A percentile compares a stretch with the other conserved stretches of the same genome.
phyloP scores from a whole-genome alignment of 352 stramenopile genomes.

The Phytophthora chlamydospora region DNA sequence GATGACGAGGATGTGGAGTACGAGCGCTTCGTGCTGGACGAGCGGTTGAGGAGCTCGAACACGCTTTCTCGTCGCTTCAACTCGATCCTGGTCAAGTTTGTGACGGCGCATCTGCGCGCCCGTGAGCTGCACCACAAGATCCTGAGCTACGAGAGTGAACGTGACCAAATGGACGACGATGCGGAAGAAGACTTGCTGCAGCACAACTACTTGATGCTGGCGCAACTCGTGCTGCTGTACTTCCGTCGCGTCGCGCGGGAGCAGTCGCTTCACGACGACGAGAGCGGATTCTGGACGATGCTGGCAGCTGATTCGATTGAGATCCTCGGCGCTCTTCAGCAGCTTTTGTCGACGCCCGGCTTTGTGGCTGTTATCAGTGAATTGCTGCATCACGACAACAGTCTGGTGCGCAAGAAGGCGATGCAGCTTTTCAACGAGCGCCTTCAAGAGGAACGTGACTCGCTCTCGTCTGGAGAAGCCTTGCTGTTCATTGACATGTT shows the following conservation, averaged over 20 bases:
- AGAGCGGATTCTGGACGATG: constrained; percentile 59
- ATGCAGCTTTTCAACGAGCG: constrained; percentile 91
- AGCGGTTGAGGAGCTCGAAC: constrained; percentile 40
- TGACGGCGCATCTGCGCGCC: constrained; percentile 66
- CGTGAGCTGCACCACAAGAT: constrained; percentile 81
- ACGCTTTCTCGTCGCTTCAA: constrained; percentile 63
- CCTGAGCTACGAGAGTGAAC: constrained; percentile 53
- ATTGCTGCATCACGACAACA: constrained; percentile 86
- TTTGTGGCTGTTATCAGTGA: constrained; percentile 89
- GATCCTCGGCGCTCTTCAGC: constrained; percentile 77
- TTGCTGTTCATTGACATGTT: constrained; percentile 90
- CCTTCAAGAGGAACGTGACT: constrained; percentile 67
- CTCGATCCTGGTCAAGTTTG: constrained; percentile 67
- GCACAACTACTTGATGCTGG: constrained; percentile 80
- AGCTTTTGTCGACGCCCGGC: constrained; percentile 83
- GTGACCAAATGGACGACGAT: constrained; percentile 42
- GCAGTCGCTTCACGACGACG: constrained; percentile 61
- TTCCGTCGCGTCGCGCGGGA: constrained; percentile 79
- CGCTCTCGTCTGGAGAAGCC: constrained; percentile 70
- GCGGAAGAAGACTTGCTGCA: constrained; percentile 62
- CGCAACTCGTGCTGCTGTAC: constrained; percentile 81
- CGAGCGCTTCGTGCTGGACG: constrained; percentile 56
- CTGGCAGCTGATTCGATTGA: constrained; percentile 71
- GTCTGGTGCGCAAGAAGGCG: constrained; percentile 86
- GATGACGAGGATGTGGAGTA: constrained; percentile 64